These are phyloP conservation scores for Plasmopara viticola DNA, from an alignment of 352 stramenopile genomes.

Conservation along the genomic window DNA sequence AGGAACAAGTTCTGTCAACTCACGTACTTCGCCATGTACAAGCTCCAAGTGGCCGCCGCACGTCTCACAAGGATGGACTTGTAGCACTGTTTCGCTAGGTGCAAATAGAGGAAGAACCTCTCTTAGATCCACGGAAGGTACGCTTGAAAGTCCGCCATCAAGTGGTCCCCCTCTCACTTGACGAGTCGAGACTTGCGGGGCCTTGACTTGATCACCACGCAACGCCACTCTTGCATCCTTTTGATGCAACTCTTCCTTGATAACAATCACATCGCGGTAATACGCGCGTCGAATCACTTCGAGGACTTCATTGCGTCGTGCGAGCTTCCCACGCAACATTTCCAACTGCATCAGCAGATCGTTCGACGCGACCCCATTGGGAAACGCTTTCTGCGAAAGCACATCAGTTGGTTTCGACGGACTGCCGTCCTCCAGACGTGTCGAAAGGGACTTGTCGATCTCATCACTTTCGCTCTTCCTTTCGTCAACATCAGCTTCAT, in stretches of 20 bases:
- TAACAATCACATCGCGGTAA: conserved; percentile 76
- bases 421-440: conserved; percentile 7
- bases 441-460: conserved; percentile 11
- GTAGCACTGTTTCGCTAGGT: conserved; percentile 59
- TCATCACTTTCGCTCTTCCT: background rate
- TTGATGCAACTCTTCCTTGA: conserved; percentile 73
- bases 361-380: conserved; percentile 31
- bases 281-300: conserved; percentile 72
- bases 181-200: conserved; percentile 11
- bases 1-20: background rate
- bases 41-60: conserved; percentile 74
- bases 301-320: conserved; percentile 63
- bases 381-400: conserved; percentile 19
- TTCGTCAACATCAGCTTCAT: too few species aligned
- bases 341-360: conserved; percentile 43
- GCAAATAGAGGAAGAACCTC: conserved; percentile 67
- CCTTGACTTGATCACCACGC: conserved; percentile 10
- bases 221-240: conserved; percentile 5
- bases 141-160: conserved; percentile 35
- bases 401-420: conserved; percentile 6
- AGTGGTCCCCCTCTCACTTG: conserved; percentile 3
- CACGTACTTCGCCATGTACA: conserved; percentile 61
- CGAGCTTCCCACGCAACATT: conserved; percentile 61
- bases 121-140: conserved; percentile 69
- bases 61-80: conserved; percentile 64